Evolutionary conservation across 139 green algal genomes (phyloP).

Genomic region (Raphidocelis subcapitata): DNA sequence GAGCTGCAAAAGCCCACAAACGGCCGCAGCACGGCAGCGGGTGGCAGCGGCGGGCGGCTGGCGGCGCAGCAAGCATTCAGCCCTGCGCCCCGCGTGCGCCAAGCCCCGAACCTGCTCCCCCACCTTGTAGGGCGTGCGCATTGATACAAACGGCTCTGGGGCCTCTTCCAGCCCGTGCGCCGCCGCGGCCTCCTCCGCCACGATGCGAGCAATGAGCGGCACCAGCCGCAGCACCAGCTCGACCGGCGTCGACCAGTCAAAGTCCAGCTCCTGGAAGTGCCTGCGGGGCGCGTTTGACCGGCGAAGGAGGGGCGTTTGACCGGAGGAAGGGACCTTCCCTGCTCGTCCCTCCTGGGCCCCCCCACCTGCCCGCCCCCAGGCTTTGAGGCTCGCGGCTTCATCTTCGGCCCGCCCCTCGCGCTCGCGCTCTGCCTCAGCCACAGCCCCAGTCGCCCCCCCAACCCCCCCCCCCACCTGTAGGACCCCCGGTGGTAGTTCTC

Average conservation of each 20-base stretch:
- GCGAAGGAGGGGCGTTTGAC: not conserved
- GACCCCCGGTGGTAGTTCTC: conserved; percentile 15
- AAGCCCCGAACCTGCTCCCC: too few relatives aligned
- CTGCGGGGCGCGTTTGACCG: not conserved
- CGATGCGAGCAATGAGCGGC: conserved; percentile 1
- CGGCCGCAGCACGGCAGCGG: too few relatives aligned
- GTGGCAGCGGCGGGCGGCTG: too few relatives aligned
- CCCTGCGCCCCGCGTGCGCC: too few relatives aligned
- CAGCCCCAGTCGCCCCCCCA: not conserved
- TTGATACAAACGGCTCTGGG: conserved; percentile 26
- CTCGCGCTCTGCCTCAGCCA: not conserved
- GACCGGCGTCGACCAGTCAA: conserved; percentile 35
- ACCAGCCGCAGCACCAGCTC: conserved; percentile 26
- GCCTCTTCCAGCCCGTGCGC: not conserved
- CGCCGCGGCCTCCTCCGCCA: conserved; percentile 7
- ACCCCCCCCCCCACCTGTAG: conserved; percentile 14
- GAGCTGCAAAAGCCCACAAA: too few relatives aligned
- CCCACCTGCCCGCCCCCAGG: not conserved
- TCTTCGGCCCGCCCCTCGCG: too few relatives aligned
- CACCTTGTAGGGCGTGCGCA: conserved; percentile 47
- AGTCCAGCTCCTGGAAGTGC: conserved; percentile 57
- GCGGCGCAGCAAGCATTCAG: too few relatives aligned
- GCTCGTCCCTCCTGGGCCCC: not conserved
- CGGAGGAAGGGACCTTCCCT: not conserved
- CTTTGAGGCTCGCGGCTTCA: not conserved